A percentile compares a stretch with the other conserved stretches of the same genome.
Evolutionary conservation across 139 green algal genomes (phyloP).

Genomic region (Chlorella sp.): DNA sequence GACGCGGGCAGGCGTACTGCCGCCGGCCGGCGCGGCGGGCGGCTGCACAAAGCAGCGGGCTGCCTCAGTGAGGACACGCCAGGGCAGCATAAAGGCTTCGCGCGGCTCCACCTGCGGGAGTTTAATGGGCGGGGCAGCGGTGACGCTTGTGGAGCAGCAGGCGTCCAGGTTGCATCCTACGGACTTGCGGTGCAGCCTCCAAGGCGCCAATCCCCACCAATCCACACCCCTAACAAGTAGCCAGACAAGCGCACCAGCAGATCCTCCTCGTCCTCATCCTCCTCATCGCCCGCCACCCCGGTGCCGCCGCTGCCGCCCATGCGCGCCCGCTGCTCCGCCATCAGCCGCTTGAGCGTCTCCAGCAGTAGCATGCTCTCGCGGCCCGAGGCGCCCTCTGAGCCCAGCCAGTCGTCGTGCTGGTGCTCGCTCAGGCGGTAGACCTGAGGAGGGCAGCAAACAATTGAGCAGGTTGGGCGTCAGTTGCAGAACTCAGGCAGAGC

Average conservation of each 20-base stretch:
- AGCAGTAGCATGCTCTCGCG: conserved; percentile 56
- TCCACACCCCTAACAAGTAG: no score
- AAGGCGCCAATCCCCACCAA: no score
- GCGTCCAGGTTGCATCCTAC: no score
- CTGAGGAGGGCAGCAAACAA: background rate
- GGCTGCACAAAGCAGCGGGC: conserved; percentile 60
- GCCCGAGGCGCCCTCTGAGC: conserved; percentile 8
- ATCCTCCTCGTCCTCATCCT: conserved; percentile 2
- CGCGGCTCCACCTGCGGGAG: conserved; percentile 15
- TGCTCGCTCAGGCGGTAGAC: conserved; percentile 67
- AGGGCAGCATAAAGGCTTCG: conserved; percentile 52
- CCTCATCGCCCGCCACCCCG: background rate
- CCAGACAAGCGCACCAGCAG: no score
- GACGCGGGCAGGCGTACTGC: conserved; percentile 18
- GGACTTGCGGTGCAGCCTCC: no score
- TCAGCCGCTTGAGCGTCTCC: conserved; percentile 51
- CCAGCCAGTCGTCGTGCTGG: conserved; percentile 76
- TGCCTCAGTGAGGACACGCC: conserved; percentile 51
- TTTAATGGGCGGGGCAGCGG: background rate
- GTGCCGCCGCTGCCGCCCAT: background rate
- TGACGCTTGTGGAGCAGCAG: no score
- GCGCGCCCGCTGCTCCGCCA: conserved; percentile 21
- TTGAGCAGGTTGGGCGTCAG: no score
- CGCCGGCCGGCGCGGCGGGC: background rate
- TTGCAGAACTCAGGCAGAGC: no score